Evolutionary conservation across 768 basidiomycete genomes (phyloP), one percentile per base, ranked within the genome.

Genomic region (Boletales sp.): DNA sequence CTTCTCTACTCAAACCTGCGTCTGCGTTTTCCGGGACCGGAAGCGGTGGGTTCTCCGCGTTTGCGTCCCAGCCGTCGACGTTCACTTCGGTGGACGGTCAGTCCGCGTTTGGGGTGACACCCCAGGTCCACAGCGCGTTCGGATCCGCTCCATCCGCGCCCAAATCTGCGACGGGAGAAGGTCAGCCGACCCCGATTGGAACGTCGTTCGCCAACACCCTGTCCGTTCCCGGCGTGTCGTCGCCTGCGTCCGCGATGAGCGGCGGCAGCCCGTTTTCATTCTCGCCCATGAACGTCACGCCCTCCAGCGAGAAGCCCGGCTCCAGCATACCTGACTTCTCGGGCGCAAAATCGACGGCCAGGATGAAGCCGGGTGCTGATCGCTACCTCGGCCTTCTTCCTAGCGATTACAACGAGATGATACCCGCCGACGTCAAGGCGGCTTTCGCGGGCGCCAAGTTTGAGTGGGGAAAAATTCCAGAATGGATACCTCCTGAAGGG

Each of bases 401-500:
- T 7, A 55, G 58, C n/a, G 74, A 83, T 55, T 90, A 90, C 64
- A 51, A 71, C 32, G 68, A 78, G 44, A 62, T 78, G 17, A 56
- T 89, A 21, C 85, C 88, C 2, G 60, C 69, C 42, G 60, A 58
- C 6, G 78, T 72, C 45, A 62, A 73, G 57, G 75, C 77, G 7
- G 82, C 82, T 36, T 89, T 88, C 58, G 60, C 70, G 54, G 67
- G 67, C 17, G 68, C 71, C 47, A 80, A 68, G 66, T 90, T 90
- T 57, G 81, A 81, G 59, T 86, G 80, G 75, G 80, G 83, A 63
- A 76, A 77, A 52, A 74, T 90, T 41, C 87, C 87, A 1, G 86
- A 87, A 50, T 88, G 82, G 81, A 72, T 84, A 48, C 88, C 87
- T 35, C 88, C 86, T 9, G 57, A 78, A 46, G 79, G 82, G 59